phyloP scores from a whole-genome alignment of 148 eudicot genomes.

The Rhododendron mucronatum region DNA sequence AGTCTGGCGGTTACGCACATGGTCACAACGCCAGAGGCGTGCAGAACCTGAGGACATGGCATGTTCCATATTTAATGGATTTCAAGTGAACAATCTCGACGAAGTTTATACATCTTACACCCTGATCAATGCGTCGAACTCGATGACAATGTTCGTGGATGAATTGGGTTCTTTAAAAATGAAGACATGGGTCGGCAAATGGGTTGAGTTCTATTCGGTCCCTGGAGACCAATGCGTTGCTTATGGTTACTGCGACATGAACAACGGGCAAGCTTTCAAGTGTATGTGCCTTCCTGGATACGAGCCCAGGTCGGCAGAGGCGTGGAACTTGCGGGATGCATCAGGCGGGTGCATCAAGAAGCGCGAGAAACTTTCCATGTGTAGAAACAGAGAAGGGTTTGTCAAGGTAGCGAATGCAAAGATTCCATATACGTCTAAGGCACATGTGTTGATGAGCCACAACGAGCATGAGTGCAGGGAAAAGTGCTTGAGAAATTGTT shows the following conservation, averaged over 20 bases:
- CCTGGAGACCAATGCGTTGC: background rate
- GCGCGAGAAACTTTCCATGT: conserved; percentile 22
- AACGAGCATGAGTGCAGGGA: background rate
- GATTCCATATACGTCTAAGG: conserved; percentile 35
- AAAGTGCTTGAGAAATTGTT: background rate
- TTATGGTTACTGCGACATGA: background rate
- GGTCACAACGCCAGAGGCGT: too few species aligned
- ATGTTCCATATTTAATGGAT: too few species aligned
- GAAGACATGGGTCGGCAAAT: background rate
- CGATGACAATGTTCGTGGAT: too few species aligned
- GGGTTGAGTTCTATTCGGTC: background rate
- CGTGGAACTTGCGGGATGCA: conserved; percentile 16
- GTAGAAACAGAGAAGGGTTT: conserved; percentile 48
- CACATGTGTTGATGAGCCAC: background rate
- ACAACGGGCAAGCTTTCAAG: background rate
- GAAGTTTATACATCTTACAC: too few species aligned
- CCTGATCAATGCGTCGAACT: too few species aligned
- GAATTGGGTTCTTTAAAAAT: too few species aligned
- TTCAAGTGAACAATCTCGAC: too few species aligned
- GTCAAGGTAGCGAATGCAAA: conserved; percentile 27
- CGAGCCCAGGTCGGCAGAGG: background rate
- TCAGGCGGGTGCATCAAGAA: conserved; percentile 31
- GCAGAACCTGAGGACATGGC: too few species aligned
- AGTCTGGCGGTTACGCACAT: too few species aligned
- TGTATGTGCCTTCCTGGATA: background rate